Evolutionary conservation across 2,329 filamentous ascomycete species (phyloP).

Genomic region (Arthrobotrys musiformis): DNA sequence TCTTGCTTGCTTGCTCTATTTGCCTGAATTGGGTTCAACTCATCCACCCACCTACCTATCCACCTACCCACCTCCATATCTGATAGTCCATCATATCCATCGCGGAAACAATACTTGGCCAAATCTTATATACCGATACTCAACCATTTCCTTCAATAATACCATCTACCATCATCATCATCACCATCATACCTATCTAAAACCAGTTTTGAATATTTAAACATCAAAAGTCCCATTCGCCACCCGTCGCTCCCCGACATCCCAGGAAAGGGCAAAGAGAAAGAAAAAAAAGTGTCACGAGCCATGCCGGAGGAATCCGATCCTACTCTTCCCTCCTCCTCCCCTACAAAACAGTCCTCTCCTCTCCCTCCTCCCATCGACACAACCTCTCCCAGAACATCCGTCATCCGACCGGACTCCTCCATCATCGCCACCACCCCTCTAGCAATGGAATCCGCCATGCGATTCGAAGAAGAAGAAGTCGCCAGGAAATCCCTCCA

Average conservation of each 20-base stretch:
- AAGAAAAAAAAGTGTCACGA: neutral
- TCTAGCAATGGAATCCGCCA: conserved; percentile 48
- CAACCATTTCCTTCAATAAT: too few species aligned
- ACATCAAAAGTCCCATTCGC: too few species aligned
- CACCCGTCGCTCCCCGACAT: too few species aligned
- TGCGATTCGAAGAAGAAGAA: conserved; percentile 53
- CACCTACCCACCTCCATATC: too few species aligned
- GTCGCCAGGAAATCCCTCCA: conserved; percentile 30
- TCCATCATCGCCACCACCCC: conserved; percentile 52
- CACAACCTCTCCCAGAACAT: conserved; percentile 25
- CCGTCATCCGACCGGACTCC: conserved; percentile 27
- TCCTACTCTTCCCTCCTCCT: conserved; percentile 26
- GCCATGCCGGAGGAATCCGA: conserved; percentile 34
- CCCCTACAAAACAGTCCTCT: conserved; percentile 54
- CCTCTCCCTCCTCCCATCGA: conserved; percentile 40
- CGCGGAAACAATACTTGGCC: too few species aligned
- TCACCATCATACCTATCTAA: too few species aligned
- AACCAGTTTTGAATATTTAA: too few species aligned
- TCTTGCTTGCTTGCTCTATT: conserved; percentile 9
- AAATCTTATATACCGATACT: too few species aligned
- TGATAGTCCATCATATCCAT: too few species aligned
- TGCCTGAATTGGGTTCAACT: conserved; percentile 37
- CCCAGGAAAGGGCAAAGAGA: neutral
- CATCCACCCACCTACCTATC: neutral
- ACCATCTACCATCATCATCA: too few species aligned